Base-by-base conservation (phyloP, 371 early-diverging fungal genomes). In the Rhizomucor pusillus region DNA sequence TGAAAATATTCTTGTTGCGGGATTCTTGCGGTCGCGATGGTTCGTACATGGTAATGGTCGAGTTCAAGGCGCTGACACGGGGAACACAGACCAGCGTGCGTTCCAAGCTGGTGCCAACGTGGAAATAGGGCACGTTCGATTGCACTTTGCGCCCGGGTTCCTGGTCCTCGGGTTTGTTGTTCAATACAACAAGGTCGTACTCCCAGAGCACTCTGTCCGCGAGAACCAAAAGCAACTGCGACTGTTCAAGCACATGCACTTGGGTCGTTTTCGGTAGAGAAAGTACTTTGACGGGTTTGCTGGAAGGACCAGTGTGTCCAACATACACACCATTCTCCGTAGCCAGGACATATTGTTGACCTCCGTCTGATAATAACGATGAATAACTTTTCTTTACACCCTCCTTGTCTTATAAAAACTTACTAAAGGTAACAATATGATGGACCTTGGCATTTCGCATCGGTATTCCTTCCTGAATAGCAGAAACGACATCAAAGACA, bases 401-500 rank as follows among this genome's bases (percentile, higher is more conserved):
- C 25, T 1, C 0, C 1, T 22, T 18, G 5, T 20, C 13, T 14
- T 34, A 36, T 18, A n/a, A 20, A 39, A n/a, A 48, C 67, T 71
- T 68, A 75, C 75, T 65, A 43, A 73, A 73, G 14, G 73, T 68
- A 24, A 66, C 63, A 44, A 69, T 62, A 43, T 77, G 70, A 23
- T 73, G 59, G 40, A 77, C 61, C 35, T 48, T 57, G 23, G 54
- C 67, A 12, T 58, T 45, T 13, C 52, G 40, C 9, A 44, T 19
- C 25, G 71, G 71, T 9, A 50, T 43, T 24, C 62, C 52, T 16
- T 59, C 53, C 40, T 40, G 47, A 12, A 76, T 52, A 16, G 64
- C 65, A 6, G 71, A 56, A 37, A 70, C 52, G 39, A 89, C 59
- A 51, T 88, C 88, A 71, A 91, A 82, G 44, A 83, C 69, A 51